Evolutionary conservation across 129 eudicot genomes (phyloP), one percentile per base, ranked within the genome.

Genomic region (Tanacetum coccineum): DNA sequence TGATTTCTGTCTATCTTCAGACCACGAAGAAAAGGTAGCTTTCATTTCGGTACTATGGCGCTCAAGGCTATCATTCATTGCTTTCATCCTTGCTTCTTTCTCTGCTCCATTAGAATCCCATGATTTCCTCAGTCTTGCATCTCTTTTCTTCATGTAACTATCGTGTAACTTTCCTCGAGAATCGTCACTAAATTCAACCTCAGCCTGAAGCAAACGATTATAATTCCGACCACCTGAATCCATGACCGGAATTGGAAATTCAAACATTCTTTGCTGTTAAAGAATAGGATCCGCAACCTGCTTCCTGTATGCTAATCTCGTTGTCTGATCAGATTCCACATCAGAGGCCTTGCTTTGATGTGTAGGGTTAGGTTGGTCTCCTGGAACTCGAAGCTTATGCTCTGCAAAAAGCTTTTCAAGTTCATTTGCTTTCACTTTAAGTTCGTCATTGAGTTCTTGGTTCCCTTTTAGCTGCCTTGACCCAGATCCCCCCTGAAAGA

Each of bases 331-430:
- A 54, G 25, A 47, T 65, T 55, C 32, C 7, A 10, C 60, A 21
- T 19, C 60, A 55, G 60, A 11, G 60, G 10, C 1, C 8, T 55
- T 55, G 60, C 62, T 83, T 72, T 79, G 85, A 68, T 85, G 76
- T 10, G 78, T 53, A 70, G 85, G 64, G 65, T 68, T 78, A 3
- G 81, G 74, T 70, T 81, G 87, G 32, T 84, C 90, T 46, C 73
- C 92, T 14, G 96, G 94, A 54, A 52, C 83, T 75, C 96, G 88
- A 61, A 85, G 87, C 72, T 92, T 88, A 74, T 92, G 98, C 74
- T 88, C 95, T 1, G 98, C 96, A 57, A 92, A 92, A 60, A 88
- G 96, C 85, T 86, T 88, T 78, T 92, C 98, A 51, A 92, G 98
- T 77, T 92, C 91, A 67, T 84, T 84, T 62, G 96, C 98, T 83